Percentiles rank a stretch among this genome's conserved stretches.
Evolutionary conservation across 2,329 filamentous ascomycete species (phyloP).

Genomic region (Trichoderma sp.): DNA sequence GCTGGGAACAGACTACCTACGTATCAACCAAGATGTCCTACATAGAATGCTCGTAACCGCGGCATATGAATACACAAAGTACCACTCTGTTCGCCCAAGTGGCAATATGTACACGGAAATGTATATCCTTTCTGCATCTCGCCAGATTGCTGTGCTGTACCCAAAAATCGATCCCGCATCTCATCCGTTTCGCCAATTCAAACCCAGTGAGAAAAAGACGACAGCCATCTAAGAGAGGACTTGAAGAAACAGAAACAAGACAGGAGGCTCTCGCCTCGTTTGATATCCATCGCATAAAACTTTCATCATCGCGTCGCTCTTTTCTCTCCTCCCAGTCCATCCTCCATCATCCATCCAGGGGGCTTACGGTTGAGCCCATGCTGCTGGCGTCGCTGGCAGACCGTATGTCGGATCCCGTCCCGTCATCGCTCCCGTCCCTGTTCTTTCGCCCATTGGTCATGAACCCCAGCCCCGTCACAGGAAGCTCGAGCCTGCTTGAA

Average conservation of each 20-base stretch:
- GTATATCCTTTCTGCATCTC: constrained; percentile 11
- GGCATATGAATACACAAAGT: background rate
- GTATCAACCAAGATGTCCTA: background rate
- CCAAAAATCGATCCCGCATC: constrained; percentile 8
- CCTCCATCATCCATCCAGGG: constrained; percentile 28
- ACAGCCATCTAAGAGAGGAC: constrained; percentile 7
- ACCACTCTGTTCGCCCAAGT: background rate
- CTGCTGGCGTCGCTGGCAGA: constrained; percentile 45
- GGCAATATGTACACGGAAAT: background rate
- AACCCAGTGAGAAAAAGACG: constrained; percentile 2
- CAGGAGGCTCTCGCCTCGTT: background rate
- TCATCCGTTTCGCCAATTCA: constrained; percentile 20
- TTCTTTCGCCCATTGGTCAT: constrained; percentile 37
- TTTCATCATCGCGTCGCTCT: background rate
- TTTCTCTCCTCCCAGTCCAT: background rate
- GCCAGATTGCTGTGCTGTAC: constrained; percentile 5
- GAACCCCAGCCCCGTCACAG: constrained; percentile 32
- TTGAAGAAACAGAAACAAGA: background rate
- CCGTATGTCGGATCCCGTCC: constrained; percentile 42
- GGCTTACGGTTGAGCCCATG: constrained; percentile 42
- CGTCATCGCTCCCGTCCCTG: constrained; percentile 39
- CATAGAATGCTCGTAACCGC: background rate
- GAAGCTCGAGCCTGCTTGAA: constrained; percentile 41
- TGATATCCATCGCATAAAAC: background rate
- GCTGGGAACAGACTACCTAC: no score